Percentiles rank a stretch among this genome's conserved stretches.
phyloP scores from a whole-genome alignment of 371 early-diverging fungal species.

The Saksenaea oblongispora region DNA sequence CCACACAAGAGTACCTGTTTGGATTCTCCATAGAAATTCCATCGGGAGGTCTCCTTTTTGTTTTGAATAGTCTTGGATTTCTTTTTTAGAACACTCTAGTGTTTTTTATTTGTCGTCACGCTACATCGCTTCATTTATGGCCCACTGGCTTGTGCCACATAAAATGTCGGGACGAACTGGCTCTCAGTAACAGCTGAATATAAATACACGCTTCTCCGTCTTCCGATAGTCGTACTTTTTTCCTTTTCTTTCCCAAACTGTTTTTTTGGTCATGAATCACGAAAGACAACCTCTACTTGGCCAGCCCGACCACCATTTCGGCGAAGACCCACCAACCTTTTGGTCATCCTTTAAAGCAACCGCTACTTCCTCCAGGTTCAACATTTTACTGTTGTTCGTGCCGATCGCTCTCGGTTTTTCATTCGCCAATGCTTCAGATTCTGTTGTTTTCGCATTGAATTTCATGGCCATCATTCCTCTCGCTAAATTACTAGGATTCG shows the following conservation, averaged over 20 bases:
- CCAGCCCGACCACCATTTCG: constrained; percentile 6
- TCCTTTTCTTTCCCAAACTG: background rate
- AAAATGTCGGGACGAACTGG: background rate
- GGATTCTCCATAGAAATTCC: background rate
- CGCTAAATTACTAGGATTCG: constrained; percentile 64
- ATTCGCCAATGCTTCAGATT: constrained; percentile 53
- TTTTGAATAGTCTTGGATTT: background rate
- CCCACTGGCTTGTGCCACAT: constrained; percentile 2
- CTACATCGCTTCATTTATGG: constrained; percentile 2
- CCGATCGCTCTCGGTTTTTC: constrained; percentile 79
- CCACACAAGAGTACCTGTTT: background rate
- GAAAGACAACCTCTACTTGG: constrained; percentile 33
- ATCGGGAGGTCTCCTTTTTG: background rate
- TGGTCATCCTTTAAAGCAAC: constrained; percentile 37
- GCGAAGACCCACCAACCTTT: constrained; percentile 27
- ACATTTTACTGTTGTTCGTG: constrained; percentile 70
- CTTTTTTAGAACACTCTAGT: constrained; percentile 1
- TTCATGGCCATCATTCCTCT: constrained; percentile 90
- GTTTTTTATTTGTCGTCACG: constrained; percentile 1
- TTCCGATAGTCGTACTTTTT: background rate
- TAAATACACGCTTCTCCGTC: background rate
- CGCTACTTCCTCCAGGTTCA: constrained; percentile 53
- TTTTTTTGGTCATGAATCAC: constrained; percentile 18
- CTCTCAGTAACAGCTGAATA: background rate
- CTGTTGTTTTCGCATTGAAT: constrained; percentile 76